Percentiles rank a stretch among this genome's conserved stretches.
These are phyloP conservation scores for Trichoderma asperelloides DNA, from an alignment of 495 filamentous ascomycete genomes.

Conservation along the genomic window DNA sequence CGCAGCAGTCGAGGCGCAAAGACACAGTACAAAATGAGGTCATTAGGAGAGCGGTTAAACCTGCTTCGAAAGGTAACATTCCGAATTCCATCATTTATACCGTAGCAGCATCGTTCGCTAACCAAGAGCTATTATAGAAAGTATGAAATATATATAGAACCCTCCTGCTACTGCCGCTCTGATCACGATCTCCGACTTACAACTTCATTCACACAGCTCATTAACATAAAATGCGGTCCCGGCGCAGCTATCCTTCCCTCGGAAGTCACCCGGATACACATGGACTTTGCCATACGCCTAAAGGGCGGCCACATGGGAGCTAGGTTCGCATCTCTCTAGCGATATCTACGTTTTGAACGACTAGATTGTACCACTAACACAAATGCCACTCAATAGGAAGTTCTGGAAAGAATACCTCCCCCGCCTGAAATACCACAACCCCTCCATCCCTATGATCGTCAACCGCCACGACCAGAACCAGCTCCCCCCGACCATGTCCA, in stretches of 20 bases:
- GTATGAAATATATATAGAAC: not conserved
- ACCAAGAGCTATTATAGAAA: not conserved
- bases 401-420: slow-evolving; percentile 82
- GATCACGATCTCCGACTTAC: not conserved
- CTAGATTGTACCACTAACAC: not conserved
- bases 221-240: slow-evolving; percentile 62
- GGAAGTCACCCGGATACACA: slow-evolving; percentile 72
- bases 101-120: not conserved
- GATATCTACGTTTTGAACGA: not conserved
- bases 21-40: slow-evolving; percentile 6
- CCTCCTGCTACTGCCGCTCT: not conserved
- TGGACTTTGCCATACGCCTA: slow-evolving; percentile 64
- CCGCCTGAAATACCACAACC: slow-evolving; percentile 90
- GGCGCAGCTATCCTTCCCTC: slow-evolving; percentile 74
- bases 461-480: slow-evolving; percentile 49
- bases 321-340: slow-evolving; percentile 39
- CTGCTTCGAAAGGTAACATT: slow-evolving; percentile 7
- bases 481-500: slow-evolving; percentile 57
- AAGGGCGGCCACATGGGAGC: slow-evolving; percentile 70
- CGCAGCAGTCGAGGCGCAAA: slow-evolving; percentile 1
- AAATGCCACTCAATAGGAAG: slow-evolving; percentile 40
- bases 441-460: slow-evolving; percentile 71
- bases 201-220: slow-evolving; percentile 40
- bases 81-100: not conserved
- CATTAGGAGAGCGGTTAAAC: slow-evolving; percentile 11